Percentiles rank a stretch among this genome's conserved stretches.
phyloP scores from a whole-genome alignment of 1,284 basidiomycete genomes.

The Rhodotorula sp. region DNA sequence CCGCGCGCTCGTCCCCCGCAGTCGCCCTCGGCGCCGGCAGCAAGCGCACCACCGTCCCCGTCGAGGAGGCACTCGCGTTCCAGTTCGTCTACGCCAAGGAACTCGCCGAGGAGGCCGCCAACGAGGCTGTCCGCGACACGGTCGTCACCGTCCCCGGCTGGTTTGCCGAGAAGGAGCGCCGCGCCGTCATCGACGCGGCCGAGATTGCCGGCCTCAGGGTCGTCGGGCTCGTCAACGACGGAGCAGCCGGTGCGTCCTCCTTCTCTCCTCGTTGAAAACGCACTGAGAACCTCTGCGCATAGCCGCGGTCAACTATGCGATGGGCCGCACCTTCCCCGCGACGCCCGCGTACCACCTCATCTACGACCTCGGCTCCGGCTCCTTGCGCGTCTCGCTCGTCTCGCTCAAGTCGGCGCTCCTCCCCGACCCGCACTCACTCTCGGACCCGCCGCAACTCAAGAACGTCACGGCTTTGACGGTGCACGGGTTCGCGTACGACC shows the following conservation, averaged over 20 bases:
- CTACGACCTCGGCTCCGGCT: constrained; percentile 89
- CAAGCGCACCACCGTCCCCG: constrained; percentile 54
- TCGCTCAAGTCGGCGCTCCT: constrained; percentile 66
- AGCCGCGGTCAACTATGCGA: constrained; percentile 92
- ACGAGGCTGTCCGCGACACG: constrained; percentile 75
- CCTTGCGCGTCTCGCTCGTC: constrained; percentile 82
- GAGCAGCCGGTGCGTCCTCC: constrained; percentile 63
- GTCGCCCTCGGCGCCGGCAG: constrained; percentile 45
- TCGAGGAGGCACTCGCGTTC: constrained; percentile 93
- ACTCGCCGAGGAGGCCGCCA: constrained; percentile 74
- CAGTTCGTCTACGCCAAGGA: constrained; percentile 87
- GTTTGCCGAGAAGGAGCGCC: constrained; percentile 82
- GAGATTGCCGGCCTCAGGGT: constrained; percentile 85
- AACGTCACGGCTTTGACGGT: constrained; percentile 75
- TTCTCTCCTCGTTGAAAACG: no score
- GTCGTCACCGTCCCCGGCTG: constrained; percentile 81
- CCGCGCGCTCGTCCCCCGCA: constrained; percentile 63
- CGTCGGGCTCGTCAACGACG: constrained; percentile 85
- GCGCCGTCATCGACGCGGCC: constrained; percentile 85
- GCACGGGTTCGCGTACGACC: constrained; percentile 76
- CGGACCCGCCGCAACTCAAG: constrained; percentile 50
- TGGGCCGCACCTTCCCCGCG: constrained; percentile 79
- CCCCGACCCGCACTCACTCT: constrained; percentile 47
- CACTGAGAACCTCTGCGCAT: not conserved
- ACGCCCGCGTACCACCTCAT: constrained; percentile 71